Conservation (phyloP, 768 basidiomycete species). For the Panellus pusillus region DNA sequence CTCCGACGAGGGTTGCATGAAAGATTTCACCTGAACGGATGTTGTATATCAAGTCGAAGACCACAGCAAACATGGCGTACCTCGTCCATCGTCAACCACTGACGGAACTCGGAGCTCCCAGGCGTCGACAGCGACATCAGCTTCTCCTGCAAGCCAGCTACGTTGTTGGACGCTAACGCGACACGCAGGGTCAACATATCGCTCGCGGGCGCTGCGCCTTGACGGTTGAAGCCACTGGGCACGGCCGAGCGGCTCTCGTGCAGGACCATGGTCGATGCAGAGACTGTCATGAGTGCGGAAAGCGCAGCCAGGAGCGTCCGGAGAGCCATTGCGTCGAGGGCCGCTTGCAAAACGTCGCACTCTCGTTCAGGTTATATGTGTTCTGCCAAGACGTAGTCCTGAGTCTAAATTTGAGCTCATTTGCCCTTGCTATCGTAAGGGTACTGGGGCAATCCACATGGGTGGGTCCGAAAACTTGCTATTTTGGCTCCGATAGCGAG, state of each 20-base stretch:
- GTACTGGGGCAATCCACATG: too few species aligned
- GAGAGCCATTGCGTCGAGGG: too few species aligned
- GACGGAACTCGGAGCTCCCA: background rate
- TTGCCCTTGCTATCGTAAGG: too few species aligned
- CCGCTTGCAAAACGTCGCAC: too few species aligned
- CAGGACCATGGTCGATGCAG: background rate
- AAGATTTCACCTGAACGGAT: slow-evolving; percentile 3
- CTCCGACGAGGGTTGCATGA: background rate
- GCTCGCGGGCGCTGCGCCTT: background rate
- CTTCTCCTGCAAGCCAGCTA: slow-evolving; percentile 1
- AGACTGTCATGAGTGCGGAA: too few species aligned
- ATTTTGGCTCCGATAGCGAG: too few species aligned
- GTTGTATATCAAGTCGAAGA: background rate
- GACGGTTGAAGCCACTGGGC: background rate
- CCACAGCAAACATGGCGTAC: background rate
- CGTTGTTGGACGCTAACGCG: background rate
- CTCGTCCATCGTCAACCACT: slow-evolving; percentile 3
- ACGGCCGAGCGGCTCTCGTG: background rate
- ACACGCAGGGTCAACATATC: background rate
- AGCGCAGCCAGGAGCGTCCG: too few species aligned
- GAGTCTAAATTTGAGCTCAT: too few species aligned
- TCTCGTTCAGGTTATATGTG: too few species aligned
- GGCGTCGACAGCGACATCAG: background rate
- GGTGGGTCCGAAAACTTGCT: too few species aligned
- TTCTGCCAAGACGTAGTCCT: too few species aligned